Evolutionary conservation across 352 stramenopile species (phyloP), one percentile per base, ranked within the genome.

Genomic region (Phytophthora pinifolia): DNA sequence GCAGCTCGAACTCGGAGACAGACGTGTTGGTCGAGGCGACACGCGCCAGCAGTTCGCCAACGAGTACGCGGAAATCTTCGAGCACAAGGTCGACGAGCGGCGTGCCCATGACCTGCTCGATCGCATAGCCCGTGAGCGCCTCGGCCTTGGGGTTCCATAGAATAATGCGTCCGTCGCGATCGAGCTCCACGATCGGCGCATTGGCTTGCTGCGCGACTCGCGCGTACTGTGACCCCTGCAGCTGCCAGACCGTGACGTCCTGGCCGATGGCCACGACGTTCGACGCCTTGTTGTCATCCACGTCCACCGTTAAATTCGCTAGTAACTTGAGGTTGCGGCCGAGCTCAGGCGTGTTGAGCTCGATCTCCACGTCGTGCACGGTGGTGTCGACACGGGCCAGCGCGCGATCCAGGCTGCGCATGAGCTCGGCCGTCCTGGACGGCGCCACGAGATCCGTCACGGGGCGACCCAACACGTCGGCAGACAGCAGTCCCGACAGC

Each of bases 181-280:
- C 80, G 14, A 93, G 63, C 51, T 88, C 83, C 37, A 95, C 76
- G 29, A 93, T 91, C 1, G 82, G 79, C 15, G 76, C 74, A 52
- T 89, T 92, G 2, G 81, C 81, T 34, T 86, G 83, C 59, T 88
- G 82, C 47, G 88, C 74, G 9, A 91, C 73, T 27, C 64, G 53
- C 38, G 69, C 67, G 63, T 87, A 86, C 54, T 89, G 68, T 9
- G 64, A 72, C 15, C 72, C 75, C 29, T 69, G 65, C 18, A 78
- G 29, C 9, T 65, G 56, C 59, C 63, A 77, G 25, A 72, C 42
- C 10, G 77, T 86, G 17, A 86, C 67, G 45, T 86, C 73, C 52
- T 88, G 70, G 22, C 75, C 77, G 33, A 88, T 74, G 7, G 65
- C 47, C 31, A 83, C 56, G n/a, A 69, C 29, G 29, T 51, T 67